phyloP scores from a whole-genome alignment of 345 rosid species.

The Rhizophora mangle region DNA sequence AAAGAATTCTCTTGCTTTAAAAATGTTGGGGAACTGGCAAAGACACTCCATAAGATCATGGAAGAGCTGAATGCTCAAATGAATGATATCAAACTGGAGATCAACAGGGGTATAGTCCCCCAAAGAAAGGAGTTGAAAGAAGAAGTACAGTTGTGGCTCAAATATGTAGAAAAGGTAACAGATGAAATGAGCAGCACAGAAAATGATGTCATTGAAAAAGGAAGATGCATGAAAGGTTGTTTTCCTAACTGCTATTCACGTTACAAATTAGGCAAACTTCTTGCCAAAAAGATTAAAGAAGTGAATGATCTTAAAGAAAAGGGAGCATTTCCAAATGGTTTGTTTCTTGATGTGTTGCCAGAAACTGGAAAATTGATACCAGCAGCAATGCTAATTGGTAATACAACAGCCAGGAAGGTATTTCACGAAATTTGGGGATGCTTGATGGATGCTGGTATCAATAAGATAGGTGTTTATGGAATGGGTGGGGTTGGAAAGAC shows the following conservation, averaged over 20 bases:
- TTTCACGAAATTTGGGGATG: slow-evolving; percentile 8
- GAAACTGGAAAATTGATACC: background rate
- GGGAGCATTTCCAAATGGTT: slow-evolving; percentile 11
- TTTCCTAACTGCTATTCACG: slow-evolving; percentile 2
- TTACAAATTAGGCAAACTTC: slow-evolving; percentile 8
- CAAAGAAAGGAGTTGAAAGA: slow-evolving; percentile 4
- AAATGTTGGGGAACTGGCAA: slow-evolving; percentile 11
- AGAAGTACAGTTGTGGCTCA: slow-evolving; percentile 14
- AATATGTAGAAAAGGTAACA: slow-evolving; percentile 5
- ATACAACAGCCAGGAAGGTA: background rate
- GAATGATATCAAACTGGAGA: slow-evolving; percentile 9
- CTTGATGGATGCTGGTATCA: background rate
- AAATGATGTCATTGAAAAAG: background rate
- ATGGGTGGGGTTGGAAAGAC: slow-evolving; percentile 25
- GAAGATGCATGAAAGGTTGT: slow-evolving; percentile 7
- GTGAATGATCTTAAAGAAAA: slow-evolving; percentile 5
- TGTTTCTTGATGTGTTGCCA: background rate
- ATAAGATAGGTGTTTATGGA: slow-evolving; percentile 10
- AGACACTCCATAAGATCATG: background rate
- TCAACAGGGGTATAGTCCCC: background rate
- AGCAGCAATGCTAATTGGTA: background rate
- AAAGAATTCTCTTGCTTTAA: background rate
- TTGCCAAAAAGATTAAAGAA: slow-evolving; percentile 7
- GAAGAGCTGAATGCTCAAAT: slow-evolving; percentile 12
- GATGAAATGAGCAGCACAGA: slow-evolving; percentile 6